Percentiles rank a stretch among this genome's conserved stretches.
These are phyloP conservation scores for Phellopilus nigrolimitatus DNA, from an alignment of 1,284 basidiomycete genomes.

Conservation along the genomic window DNA sequence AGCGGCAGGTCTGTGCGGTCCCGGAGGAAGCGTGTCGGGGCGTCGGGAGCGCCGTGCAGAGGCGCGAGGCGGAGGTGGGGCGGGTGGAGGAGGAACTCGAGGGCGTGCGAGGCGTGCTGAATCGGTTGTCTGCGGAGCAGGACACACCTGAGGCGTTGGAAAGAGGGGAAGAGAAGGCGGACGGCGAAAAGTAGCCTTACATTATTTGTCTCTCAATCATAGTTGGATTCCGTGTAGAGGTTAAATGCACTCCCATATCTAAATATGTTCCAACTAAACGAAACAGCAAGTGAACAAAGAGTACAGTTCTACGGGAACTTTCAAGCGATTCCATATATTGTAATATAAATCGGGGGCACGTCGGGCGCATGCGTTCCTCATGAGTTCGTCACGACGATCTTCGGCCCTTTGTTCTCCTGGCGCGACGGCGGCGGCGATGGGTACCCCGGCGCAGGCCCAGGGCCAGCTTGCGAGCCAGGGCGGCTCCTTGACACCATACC, in stretches of 20 bases:
- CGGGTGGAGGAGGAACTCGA: neutral
- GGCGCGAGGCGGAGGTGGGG: constrained; percentile 35
- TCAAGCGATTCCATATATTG: too few species aligned
- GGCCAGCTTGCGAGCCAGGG: neutral
- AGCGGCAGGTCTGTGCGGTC: constrained; percentile 37
- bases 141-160: neutral
- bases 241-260: too few species aligned
- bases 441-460: constrained; percentile 1
- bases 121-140: neutral
- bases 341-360: too few species aligned
- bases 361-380: too few species aligned
- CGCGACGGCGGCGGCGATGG: constrained; percentile 23
- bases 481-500: too few species aligned
- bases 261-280: too few species aligned
- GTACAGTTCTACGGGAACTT: too few species aligned
- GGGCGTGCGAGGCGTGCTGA: too few species aligned
- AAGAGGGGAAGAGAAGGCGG: neutral
- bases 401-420: constrained; percentile 14
- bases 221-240: too few species aligned
- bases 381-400: constrained; percentile 25
- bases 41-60: constrained; percentile 37
- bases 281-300: too few species aligned
- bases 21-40: constrained; percentile 33
- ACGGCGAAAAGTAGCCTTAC: constrained; percentile 4
- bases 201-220: too few species aligned